Evolutionary conservation across 1,284 basidiomycete species (phyloP), one percentile per base, ranked within the genome.

Genomic region (Sanghuangporus weigelae): DNA sequence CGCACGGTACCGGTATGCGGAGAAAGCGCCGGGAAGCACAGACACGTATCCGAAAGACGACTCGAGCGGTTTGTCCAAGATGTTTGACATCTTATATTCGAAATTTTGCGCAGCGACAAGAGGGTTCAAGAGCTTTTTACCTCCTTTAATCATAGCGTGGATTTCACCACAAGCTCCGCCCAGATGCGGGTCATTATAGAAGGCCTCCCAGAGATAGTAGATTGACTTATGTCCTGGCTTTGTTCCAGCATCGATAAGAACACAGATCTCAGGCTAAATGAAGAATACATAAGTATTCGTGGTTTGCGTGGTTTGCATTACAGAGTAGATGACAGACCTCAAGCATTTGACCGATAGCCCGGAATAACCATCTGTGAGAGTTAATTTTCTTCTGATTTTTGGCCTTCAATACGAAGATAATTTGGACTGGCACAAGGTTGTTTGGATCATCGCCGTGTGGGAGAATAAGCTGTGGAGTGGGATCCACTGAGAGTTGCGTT

Each of bases 331-430:
- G 53, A 70, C 75, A 48, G 64, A 87, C 89, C 69, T 92, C 80
- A 57, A 97, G 77, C 70, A 93, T 91, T 67, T 82, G 84, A 0
- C 95, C 96, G 61, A 99, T 89, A 7, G 94, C 96, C 71, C 98
- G 98, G 83, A 99, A 99, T 38, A 99, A 82, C 96, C 96, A 99
- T 57, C 96, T 87, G 75, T 96, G 94, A 66, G 90, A 94, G 72
- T 96, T 97, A 78, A 97, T 96, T 81, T 97, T 97, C 81, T 97
- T 97, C 72, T 95, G 90, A 76, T 98, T 98, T 79, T 97, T 94
- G 40, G 95, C 94, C 78, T 98, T 98, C 69, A 98, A 79, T 63
- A 95, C 89, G 67, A 98, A 86, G 68, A 98, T 97, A 69, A 98
- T 92, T 73, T 97, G 95, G 2, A 98, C 95, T 0, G 96, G 96